Evolutionary conservation across 352 stramenopile genomes (phyloP).

Genomic region (Peronospora belbahrii): DNA sequence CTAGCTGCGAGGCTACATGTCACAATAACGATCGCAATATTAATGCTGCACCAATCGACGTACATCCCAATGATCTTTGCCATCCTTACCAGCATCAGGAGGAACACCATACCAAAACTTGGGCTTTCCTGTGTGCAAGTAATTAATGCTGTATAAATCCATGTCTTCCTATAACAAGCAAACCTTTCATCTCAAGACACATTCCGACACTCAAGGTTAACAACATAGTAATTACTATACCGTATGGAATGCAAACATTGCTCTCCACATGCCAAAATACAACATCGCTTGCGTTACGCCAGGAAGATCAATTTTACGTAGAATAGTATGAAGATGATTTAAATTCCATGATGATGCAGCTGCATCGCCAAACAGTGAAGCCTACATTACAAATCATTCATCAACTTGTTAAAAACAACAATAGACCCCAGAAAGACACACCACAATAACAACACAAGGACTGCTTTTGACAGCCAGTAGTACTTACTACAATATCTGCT

Average conservation of each 20-base stretch:
- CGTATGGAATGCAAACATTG: constrained; percentile 92
- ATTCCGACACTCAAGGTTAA: background rate
- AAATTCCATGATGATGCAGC: constrained; percentile 80
- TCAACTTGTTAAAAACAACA: background rate
- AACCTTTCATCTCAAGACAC: background rate
- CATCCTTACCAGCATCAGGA: constrained; percentile 42
- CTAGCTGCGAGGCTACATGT: constrained; percentile 49
- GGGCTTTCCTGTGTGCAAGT: constrained; percentile 86
- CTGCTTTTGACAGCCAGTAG: background rate
- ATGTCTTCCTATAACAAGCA: constrained; percentile 79
- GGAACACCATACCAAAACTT: constrained; percentile 92
- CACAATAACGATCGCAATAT: constrained; percentile 1
- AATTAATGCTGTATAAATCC: constrained; percentile 93
- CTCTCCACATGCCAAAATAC: constrained; percentile 91
- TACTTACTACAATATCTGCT: constrained; percentile 78
- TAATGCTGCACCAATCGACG: background rate
- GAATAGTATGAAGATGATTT: constrained; percentile 82
- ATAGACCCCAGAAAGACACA: background rate
- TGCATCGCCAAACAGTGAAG: constrained; percentile 76
- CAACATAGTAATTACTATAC: constrained; percentile 16
- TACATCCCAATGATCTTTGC: background rate
- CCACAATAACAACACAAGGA: too few species aligned
- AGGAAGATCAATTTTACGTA: constrained; percentile 69
- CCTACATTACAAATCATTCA: constrained; percentile 17
- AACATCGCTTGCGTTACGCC: constrained; percentile 89